These are phyloP conservation scores for Lycium ferocissimum DNA, from an alignment of 257 asterid species.

Conservation along the genomic window DNA sequence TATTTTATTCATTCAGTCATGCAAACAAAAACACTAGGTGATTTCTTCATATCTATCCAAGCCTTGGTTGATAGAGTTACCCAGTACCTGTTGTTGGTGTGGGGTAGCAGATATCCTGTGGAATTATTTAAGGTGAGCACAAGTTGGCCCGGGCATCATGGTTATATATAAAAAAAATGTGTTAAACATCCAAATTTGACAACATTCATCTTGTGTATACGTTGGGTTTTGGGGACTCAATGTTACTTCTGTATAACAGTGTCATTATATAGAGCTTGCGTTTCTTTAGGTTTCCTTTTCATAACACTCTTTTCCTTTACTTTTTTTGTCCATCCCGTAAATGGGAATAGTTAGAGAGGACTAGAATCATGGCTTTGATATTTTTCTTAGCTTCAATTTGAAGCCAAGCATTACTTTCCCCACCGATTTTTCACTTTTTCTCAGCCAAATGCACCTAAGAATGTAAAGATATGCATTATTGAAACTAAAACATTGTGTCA, in stretches of 20 bases:
- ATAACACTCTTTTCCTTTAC: neutral
- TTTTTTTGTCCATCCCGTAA: neutral
- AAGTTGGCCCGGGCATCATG: too few relatives aligned
- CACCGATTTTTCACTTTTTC: neutral
- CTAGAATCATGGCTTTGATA: neutral
- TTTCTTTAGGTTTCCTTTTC: neutral
- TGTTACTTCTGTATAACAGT: neutral
- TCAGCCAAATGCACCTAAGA: neutral
- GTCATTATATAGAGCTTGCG: neutral
- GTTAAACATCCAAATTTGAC: neutral
- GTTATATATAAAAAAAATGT: neutral
- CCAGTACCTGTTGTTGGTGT: too few relatives aligned
- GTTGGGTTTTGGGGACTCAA: neutral
- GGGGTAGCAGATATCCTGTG: too few relatives aligned
- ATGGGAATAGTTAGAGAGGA: neutral
- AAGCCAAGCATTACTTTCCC: neutral
- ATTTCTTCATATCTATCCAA: too few relatives aligned
- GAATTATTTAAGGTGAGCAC: too few relatives aligned
- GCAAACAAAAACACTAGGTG: too few relatives aligned
- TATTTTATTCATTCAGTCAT: neutral
- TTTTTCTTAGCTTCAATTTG: neutral
- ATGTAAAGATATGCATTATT: neutral
- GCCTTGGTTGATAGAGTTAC: too few relatives aligned
- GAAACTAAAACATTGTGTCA: neutral
- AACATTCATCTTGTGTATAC: neutral